Base-by-base conservation (phyloP, 352 stramenopile species). In the Plasmopara viticola region DNA sequence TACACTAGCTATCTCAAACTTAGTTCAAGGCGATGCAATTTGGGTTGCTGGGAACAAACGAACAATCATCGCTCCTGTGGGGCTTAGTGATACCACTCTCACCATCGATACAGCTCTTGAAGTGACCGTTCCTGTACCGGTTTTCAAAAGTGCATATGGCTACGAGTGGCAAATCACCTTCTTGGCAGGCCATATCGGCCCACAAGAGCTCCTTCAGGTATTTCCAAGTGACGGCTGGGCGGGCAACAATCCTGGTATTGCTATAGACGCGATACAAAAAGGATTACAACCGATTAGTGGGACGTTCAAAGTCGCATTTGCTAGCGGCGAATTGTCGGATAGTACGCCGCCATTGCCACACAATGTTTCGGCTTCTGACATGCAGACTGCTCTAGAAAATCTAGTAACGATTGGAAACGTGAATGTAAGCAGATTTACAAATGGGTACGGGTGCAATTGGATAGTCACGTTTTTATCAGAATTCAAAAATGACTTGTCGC, bases 371-470 rank as follows among this genome's bases (percentile, higher is more conserved):
- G 90, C 86, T 5, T 43, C 40, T 9, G 70, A 70, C 0, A 63
- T 98, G 57, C 84, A 97, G 54, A 62, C 57, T 18, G 86, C 92
- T 4, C 54, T 99, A 6, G 88, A 98, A 66, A 73, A 60, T 20
- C 71, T 98, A 2, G 62, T 86, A 39, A 94, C 87, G 0, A 76
- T 98, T 51, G 78, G 86, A 10, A 67, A 86, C 43, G 94, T 98
- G 3, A 71, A 84, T 30, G 93, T 98, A 3, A 82, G 66, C 2
- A 68, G 88, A 4, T 86, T 76, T 10, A 4, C 34, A 2, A 98
- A 98, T 55, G 96, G 95, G 33, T 97, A 96, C 64, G 95, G 95
- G 0, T 96, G 88, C 70, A 97, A 97, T 54, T 99, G 95, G 86
- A 60, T 96, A 35, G 75, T 98, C 25, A 97, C 84, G 9, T 99